Base-by-base conservation (phyloP, 2,329 filamentous ascomycete species). In the Colletotrichum sp. region DNA sequence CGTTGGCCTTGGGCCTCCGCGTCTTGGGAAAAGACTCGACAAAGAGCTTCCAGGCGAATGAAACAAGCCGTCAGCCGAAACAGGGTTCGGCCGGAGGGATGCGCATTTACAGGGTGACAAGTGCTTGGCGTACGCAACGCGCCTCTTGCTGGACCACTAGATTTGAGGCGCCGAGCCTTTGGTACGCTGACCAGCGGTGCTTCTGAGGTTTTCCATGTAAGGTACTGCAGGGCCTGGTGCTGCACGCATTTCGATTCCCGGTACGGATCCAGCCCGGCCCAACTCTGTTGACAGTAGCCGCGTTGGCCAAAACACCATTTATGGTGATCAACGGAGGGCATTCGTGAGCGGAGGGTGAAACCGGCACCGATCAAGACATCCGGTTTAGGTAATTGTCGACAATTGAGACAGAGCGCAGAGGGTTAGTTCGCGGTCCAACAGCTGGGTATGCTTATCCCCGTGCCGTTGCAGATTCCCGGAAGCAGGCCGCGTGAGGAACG, bases 391-490 rank as follows among this genome's bases (percentile, higher is more conserved):
- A 68, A 30, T 26, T 26, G 43, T 13, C 26, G 21, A 68, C 21
- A 36, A 65, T 60, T 59, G 64, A 73, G 64, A 75, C 70, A 68
- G 36, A 57, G 32, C 26, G 48, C 55, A 57, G 39, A 18, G 36
- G 26, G 39, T 55, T 72, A 68, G 69, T 43, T 34, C 43, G 24
- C 32, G 18, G 72, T 59, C 43, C 43, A 26, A 63, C 39, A 21
- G 26, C 69, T 68, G 55, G 61, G 52, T 24, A 55, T 68, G 69
- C 48, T 72, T 61, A 26, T 68, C 63, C 69, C 63, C 63, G 55
- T 68, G 74, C 70, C 70, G 70, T 68, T 75, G 64, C 70, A 75
- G 70, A 75, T 68, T 60, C 59, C 32, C 55, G 63, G 63, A 68
- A 55, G 39, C 63, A 55, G 52, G 26, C 70, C 30, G 69, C 63